phyloP scores from a whole-genome alignment of 2,329 filamentous ascomycete species.

The Massarina eburnea region DNA sequence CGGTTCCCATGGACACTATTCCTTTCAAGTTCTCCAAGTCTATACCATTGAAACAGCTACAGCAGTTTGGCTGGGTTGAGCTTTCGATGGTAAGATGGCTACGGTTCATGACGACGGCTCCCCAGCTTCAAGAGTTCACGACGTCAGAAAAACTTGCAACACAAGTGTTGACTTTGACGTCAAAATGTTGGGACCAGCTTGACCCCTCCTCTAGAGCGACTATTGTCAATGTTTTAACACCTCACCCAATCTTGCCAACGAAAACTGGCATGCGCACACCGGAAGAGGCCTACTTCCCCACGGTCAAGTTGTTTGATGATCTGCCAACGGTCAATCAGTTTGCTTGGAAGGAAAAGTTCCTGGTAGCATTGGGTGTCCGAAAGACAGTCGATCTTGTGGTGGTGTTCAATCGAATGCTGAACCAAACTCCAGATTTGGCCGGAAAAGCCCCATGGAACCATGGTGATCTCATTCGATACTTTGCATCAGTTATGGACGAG shows the following conservation, averaged over 20 bases:
- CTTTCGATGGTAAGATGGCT: constrained; percentile 86
- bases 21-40: constrained; percentile 79
- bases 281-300: constrained; percentile 83
- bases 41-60: constrained; percentile 67
- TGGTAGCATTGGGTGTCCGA: constrained; percentile 80
- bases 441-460: constrained; percentile 76
- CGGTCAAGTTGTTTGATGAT: constrained; percentile 94
- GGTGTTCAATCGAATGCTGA: constrained; percentile 84
- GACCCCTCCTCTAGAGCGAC: constrained; percentile 66
- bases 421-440: constrained; percentile 53
- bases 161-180: constrained; percentile 75
- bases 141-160: constrained; percentile 72
- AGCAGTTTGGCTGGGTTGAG: constrained; percentile 82
- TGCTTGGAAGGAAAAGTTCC: constrained; percentile 86
- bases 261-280: constrained; percentile 88
- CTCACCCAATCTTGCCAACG: constrained; percentile 80
- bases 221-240: constrained; percentile 65
- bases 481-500: constrained; percentile 85
- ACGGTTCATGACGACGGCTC: constrained; percentile 66
- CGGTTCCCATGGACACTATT: constrained; percentile 78
- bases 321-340: constrained; percentile 76
- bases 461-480: constrained; percentile 90
- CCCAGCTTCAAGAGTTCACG: constrained; percentile 64
- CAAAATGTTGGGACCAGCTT: constrained; percentile 87
- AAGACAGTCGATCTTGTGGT: constrained; percentile 95